Evolutionary conservation across 371 early-diverging fungal genomes (phyloP), one percentile per base, ranked within the genome.

Genomic region (Nematocida displodere): DNA sequence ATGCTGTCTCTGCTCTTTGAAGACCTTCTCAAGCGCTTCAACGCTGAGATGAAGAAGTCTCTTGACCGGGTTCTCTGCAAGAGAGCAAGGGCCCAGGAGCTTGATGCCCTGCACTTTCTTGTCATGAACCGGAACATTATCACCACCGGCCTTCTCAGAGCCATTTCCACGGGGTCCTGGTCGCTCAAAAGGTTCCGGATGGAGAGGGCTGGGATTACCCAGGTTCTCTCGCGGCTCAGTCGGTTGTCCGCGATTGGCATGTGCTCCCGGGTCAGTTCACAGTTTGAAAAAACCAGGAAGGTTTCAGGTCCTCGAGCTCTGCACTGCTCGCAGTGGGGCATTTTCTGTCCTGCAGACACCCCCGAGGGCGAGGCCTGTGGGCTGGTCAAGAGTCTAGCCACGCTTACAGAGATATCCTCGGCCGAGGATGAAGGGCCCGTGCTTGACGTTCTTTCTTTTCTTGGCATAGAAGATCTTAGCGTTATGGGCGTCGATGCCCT

Each of bases 321-420:
- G 64, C 96, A 97, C 84, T 93, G 95, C 13, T 94, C 94, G 3
- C 94, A 94, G 81, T 96, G 93, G 92, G 98, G 97, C 76, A 91
- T 95, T 91, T 79, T 95, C 61, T 96, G 99, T 83, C 93, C 97
- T 0, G 90, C 92, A 0, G 99, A 99, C 84, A 99, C 99, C 2
- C 97, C 99, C 3, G 99, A 99, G 89, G 97, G 99, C 79, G 95
- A 99, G 87, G 92, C 92, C 0, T 99, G 99, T 85, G 98, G 99
- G 79, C 87, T 99, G 61, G 94, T 99, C 49, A 97, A 97, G 87
- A 99, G 97, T 78, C 85, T 99, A 85, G 96, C 97, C 0, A 84
- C 97, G 47, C 91, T 97, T 90, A 91, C 97, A 8, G 97, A 97
- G 85, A 94, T 99, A 83, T 95, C 97, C 87, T 89, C 62, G 91